phyloP scores from a whole-genome alignment of 176 grass and related monocot genomes.

The Zoysia pacifica region DNA sequence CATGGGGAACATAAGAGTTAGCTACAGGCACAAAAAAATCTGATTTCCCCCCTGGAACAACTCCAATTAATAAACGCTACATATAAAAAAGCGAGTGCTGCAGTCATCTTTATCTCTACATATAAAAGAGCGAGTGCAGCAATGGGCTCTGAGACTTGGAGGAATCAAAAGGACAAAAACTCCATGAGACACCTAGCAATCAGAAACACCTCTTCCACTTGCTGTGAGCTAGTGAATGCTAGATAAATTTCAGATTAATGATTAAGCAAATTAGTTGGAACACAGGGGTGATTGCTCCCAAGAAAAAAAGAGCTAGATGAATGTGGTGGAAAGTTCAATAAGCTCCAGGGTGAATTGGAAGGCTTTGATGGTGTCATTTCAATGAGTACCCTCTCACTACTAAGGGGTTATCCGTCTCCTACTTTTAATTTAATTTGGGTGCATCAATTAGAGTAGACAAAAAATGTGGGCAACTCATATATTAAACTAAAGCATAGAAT shows the following conservation, averaged over 20 bases:
- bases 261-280: neutral
- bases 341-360: neutral
- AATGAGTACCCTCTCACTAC: neutral
- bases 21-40: neutral
- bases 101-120: neutral
- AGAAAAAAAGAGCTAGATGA: neutral
- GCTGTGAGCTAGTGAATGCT: neutral
- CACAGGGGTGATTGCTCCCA: neutral
- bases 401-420: neutral
- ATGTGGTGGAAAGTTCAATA: neutral
- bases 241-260: neutral
- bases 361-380: neutral
- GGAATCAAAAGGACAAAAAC: neutral
- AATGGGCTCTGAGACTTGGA: no score
- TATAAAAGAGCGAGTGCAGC: no score
- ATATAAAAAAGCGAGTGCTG: no score
- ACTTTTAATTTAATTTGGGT: neutral
- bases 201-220: neutral
- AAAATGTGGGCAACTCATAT: neutral
- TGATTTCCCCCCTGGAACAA: conserved; percentile 8
- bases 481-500: neutral
- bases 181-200: neutral
- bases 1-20: neutral
- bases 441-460: neutral
- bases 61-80: neutral